These are phyloP conservation scores for Puccinia triticina DNA, from an alignment of 1,284 basidiomycete species.

Conservation along the genomic window DNA sequence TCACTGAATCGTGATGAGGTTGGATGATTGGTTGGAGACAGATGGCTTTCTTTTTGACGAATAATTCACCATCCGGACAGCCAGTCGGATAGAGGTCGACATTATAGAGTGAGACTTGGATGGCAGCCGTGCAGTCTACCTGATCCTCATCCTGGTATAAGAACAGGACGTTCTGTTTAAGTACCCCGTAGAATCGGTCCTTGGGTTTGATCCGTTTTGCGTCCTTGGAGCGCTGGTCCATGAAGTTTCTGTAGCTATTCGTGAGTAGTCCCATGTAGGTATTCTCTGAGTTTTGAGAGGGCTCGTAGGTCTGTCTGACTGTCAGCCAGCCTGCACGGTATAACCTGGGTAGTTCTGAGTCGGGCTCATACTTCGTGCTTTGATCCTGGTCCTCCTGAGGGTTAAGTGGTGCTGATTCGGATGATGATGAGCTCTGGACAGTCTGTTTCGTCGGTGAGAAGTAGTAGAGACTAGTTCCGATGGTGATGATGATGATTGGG, in stretches of 20 bases:
- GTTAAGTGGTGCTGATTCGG: neutral
- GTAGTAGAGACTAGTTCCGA: conserved; percentile 66
- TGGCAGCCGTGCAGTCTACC: conserved; percentile 80
- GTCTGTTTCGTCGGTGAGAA: conserved; percentile 54
- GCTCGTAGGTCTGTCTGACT: conserved; percentile 77
- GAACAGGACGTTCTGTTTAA: conserved; percentile 85
- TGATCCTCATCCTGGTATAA: conserved; percentile 86
- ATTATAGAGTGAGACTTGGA: conserved; percentile 73
- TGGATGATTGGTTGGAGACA: conserved; percentile 29
- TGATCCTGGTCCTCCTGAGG: conserved; percentile 23
- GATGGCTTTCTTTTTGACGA: conserved; percentile 43
- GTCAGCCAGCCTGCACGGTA: conserved; percentile 81
- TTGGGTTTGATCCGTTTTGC: conserved; percentile 76
- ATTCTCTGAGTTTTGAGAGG: conserved; percentile 64
- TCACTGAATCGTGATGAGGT: neutral
- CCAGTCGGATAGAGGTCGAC: conserved; percentile 73
- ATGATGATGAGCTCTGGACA: conserved; percentile 36
- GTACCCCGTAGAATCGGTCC: conserved; percentile 82
- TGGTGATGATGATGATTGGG: conserved; percentile 69
- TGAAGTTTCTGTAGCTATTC: conserved; percentile 59
- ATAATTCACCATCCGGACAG: conserved; percentile 60
- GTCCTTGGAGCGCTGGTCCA: conserved; percentile 65
- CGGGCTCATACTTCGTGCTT: conserved; percentile 10
- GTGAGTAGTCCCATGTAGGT: conserved; percentile 58
- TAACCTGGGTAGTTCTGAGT: conserved; percentile 66